A percentile compares a stretch with the other conserved stretches of the same genome.
These are phyloP conservation scores for Myxozyma kluyveri DNA, from an alignment of 805 yeast species.

Conservation along the genomic window DNA sequence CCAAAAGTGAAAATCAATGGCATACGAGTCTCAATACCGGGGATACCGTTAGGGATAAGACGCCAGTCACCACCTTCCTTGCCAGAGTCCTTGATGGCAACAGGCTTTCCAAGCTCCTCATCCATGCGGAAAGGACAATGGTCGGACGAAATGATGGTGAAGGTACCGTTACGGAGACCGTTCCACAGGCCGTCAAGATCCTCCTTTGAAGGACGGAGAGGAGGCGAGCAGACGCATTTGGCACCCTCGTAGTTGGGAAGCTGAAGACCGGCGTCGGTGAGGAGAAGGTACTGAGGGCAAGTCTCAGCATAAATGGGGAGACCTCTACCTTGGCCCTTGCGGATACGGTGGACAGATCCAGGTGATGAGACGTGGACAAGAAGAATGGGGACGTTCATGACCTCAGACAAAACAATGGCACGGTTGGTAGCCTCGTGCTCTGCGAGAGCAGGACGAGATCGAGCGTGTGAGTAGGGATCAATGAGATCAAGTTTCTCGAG, in stretches of 20 bases:
- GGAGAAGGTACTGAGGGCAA: conserved; percentile 50
- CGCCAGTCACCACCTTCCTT: conserved; percentile 31
- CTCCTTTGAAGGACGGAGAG: conserved; percentile 44
- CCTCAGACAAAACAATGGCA: conserved; percentile 46
- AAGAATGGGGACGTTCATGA: conserved; percentile 48
- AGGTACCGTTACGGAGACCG: conserved; percentile 48
- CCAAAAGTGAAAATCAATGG: conserved; percentile 47
- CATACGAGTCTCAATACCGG: conserved; percentile 51
- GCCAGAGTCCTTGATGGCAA: conserved; percentile 35
- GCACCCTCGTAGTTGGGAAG: conserved; percentile 48
- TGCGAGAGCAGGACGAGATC: conserved; percentile 48
- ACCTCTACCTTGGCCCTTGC: conserved; percentile 44
- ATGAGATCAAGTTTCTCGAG: conserved; percentile 42
- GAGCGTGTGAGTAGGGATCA: conserved; percentile 48
- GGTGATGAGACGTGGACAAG: conserved; percentile 52
- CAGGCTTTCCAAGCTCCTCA: conserved; percentile 44
- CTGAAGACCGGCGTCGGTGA: conserved; percentile 43
- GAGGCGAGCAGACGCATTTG: conserved; percentile 52
- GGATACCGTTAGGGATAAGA: conserved; percentile 49
- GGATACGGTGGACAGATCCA: conserved; percentile 44
- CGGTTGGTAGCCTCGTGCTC: conserved; percentile 54
- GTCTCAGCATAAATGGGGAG: conserved; percentile 50
- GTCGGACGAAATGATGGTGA: conserved; percentile 48
- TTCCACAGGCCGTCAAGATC: conserved; percentile 50
- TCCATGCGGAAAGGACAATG: conserved; percentile 49